These are phyloP conservation scores for Trichomonas vaginalis DNA, from an alignment of 208 protist genomes.

Conservation along the genomic window DNA sequence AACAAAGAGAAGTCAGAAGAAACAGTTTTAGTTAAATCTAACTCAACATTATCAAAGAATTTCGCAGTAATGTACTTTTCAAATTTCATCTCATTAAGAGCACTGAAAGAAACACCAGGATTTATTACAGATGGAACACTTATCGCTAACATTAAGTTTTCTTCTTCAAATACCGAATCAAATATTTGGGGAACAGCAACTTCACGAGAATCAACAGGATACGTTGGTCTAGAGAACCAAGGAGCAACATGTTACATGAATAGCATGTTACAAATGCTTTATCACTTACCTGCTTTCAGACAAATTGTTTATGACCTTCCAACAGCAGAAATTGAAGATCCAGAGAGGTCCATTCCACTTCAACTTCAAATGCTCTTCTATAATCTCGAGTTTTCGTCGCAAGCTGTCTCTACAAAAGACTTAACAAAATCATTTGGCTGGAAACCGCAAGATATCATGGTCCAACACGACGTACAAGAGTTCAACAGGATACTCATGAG, in stretches of 20 bases:
- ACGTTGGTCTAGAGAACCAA: neutral
- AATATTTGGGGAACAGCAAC: neutral
- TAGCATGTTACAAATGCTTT: neutral
- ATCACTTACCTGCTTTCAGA: neutral
- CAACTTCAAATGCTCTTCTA: neutral
- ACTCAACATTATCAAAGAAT: neutral
- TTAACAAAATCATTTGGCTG: neutral
- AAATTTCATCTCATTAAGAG: neutral
- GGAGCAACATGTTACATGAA: constrained; percentile 1
- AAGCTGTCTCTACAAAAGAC: neutral
- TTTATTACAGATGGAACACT: neutral
- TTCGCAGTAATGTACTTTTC: neutral
- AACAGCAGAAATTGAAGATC: neutral
- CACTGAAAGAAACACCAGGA: neutral
- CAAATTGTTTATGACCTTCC: neutral
- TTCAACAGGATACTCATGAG: neutral
- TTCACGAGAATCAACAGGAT: neutral
- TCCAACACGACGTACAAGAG: neutral
- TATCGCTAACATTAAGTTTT: neutral
- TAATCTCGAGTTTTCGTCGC: neutral
- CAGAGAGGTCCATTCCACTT: neutral
- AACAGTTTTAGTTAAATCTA: too few species aligned
- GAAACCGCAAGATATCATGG: neutral
- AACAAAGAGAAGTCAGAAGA: too few species aligned
- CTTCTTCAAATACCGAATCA: neutral